Evolutionary conservation across 176 grass and related monocot genomes (phyloP), one percentile per base, ranked within the genome.

Genomic region (Pontederia crassipes): DNA sequence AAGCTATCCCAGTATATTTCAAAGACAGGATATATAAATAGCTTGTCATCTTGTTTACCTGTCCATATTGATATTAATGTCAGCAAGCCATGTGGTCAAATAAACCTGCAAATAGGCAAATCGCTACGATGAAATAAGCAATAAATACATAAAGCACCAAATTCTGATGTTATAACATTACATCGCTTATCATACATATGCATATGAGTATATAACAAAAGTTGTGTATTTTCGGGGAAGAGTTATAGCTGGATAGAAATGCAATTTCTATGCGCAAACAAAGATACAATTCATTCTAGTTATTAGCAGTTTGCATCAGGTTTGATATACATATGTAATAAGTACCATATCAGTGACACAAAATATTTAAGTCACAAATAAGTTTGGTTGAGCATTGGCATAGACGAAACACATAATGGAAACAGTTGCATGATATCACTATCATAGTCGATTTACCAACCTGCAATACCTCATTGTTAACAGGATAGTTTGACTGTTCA

Each of bases 391-490:
- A 15, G 35, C 16, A 15, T 54, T 15, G 14, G n/a, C 12, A 8
- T 54, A 61, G 16, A 45, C 8, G 4, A 8, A 48, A 9, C 11
- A 64, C 32, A 7, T 24, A 0, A 24, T 24, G 20, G 20, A 24
- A 24, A 24, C 20, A n/a, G 12, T 24, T 20, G 9, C n/a, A 48
- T 64, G 2, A 17, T 18, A 15, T 24, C 11, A 15, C 45, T 64
- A 10, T 48, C 14, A 8, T 54, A 61, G 13, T 11, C 61, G 54
- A 40, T 4, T 47, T 12, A 56, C 17, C 3, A n/a, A 92, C 93
- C 93, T 92, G 71, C 68, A 86, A 86, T 74, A 77, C 74, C 49
- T 81, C 79, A 50, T 86, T 69, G 1, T 68, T 71, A 67, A 54
- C 49, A 51, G 50, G 3, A 76, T 77, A 49, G 49, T 20, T 65